Conservation (phyloP, 495 filamentous ascomycete species). For the Lepraria neglecta region DNA sequence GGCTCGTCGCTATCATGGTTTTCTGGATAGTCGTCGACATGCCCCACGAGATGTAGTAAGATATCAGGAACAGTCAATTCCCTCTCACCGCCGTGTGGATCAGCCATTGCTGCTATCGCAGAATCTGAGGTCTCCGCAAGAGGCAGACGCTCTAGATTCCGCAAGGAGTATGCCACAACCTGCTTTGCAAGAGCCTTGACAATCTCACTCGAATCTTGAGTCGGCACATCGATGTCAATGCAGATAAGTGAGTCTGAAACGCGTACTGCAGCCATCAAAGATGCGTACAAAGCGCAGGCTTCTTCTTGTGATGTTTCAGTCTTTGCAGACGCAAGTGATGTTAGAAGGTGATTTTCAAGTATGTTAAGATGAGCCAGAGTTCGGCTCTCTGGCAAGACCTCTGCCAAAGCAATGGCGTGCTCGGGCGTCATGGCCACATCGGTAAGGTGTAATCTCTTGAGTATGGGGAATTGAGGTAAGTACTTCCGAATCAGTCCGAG, state of each 20-base stretch:
- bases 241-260: slow-evolving; percentile 79
- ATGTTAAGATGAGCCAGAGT: slow-evolving; percentile 81
- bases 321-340: slow-evolving; percentile 58
- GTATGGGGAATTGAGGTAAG: slow-evolving; percentile 67
- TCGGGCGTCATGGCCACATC: slow-evolving; percentile 82
- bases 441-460: slow-evolving; percentile 81
- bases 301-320: slow-evolving; percentile 76
- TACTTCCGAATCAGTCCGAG: slow-evolving; percentile 72
- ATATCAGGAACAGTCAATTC: slow-evolving; percentile 55
- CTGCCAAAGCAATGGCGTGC: slow-evolving; percentile 81
- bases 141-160: slow-evolving; percentile 68
- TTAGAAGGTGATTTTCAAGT: slow-evolving; percentile 71
- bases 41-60: slow-evolving; percentile 58
- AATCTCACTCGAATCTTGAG: slow-evolving; percentile 69
- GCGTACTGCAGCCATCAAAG: slow-evolving; percentile 79
- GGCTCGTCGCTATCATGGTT: slow-evolving; percentile 60
- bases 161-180: slow-evolving; percentile 85
- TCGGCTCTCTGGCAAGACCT: slow-evolving; percentile 80
- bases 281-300: slow-evolving; percentile 88
- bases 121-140: slow-evolving; percentile 29
- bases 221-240: slow-evolving; percentile 86
- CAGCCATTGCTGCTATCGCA: slow-evolving; percentile 44
- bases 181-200: slow-evolving; percentile 90
- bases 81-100: slow-evolving; percentile 36
- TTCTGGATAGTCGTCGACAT: slow-evolving; percentile 44